Conservation (phyloP, 176 grass and related monocot species). For the Zoysia japonica region DNA sequence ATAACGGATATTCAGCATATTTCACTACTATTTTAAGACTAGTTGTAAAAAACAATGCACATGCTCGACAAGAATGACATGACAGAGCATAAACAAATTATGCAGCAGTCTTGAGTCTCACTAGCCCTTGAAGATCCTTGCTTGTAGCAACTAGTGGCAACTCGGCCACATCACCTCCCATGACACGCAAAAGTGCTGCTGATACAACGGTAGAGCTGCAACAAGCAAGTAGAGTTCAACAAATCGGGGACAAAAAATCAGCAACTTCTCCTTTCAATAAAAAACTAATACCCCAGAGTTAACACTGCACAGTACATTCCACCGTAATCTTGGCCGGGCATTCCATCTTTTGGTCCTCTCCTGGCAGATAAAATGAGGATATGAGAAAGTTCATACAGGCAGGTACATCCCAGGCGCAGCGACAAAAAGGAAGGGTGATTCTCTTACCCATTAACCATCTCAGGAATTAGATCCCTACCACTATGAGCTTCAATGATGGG, state of each 20-base stretch:
- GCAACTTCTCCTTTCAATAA: conserved; percentile 15
- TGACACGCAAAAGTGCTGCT: conserved; percentile 79
- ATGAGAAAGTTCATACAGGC: conserved; percentile 25
- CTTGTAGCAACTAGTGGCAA: conserved; percentile 91
- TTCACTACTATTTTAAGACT: conserved; percentile 5
- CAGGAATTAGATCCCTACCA: conserved; percentile 77
- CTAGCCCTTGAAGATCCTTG: conserved; percentile 79
- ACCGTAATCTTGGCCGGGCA: conserved; percentile 84
- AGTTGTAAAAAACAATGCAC: conserved; percentile 21
- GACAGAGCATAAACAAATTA: not conserved
- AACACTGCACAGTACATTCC: conserved; percentile 89
- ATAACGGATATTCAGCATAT: not conserved
- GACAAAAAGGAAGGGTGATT: not conserved
- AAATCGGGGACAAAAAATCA: not conserved
- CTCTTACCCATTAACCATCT: conserved; percentile 87
- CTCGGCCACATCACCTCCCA: conserved; percentile 86
- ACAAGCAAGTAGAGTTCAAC: conserved; percentile 20
- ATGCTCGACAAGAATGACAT: not conserved
- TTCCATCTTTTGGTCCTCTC: conserved; percentile 61
- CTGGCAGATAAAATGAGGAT: conserved; percentile 36
- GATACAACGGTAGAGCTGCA: conserved; percentile 79
- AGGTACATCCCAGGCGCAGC: not conserved
- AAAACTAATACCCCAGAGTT: conserved; percentile 64
- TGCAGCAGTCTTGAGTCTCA: conserved; percentile 23
- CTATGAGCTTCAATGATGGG: conserved; percentile 73